Evolutionary conservation across 2,329 filamentous ascomycete species (phyloP).

Genomic region (Microsporum ferrugineum): DNA sequence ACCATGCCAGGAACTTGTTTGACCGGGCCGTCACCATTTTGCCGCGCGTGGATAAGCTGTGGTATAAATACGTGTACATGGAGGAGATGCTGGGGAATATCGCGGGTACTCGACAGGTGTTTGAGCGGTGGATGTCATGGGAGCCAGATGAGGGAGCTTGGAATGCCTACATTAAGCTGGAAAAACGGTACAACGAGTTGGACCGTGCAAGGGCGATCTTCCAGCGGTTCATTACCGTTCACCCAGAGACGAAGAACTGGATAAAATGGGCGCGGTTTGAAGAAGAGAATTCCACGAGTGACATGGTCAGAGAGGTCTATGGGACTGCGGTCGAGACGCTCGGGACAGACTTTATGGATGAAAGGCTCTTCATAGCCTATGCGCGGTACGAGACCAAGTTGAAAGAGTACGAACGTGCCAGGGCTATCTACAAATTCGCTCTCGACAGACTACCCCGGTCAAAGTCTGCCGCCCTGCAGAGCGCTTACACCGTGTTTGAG

Average conservation of each 20-base stretch:
- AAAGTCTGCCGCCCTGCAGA: conserved; percentile 73
- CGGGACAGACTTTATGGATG: conserved; percentile 90
- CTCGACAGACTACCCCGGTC: conserved; percentile 83
- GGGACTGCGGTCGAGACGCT: conserved; percentile 77
- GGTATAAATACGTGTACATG: conserved; percentile 99
- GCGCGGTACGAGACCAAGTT: conserved; percentile 89
- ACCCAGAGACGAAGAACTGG: conserved; percentile 92
- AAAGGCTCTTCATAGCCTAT: conserved; percentile 89
- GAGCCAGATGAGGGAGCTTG: conserved; percentile 92
- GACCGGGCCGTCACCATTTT: conserved; percentile 90
- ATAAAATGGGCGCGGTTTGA: conserved; percentile 98
- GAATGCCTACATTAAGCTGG: conserved; percentile 91
- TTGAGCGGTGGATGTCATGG: conserved; percentile 98
- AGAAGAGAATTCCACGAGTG: conserved; percentile 86
- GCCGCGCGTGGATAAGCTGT: conserved; percentile 86
- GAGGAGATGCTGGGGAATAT: conserved; percentile 96
- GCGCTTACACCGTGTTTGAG: conserved; percentile 92
- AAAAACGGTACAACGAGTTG: conserved; percentile 88
- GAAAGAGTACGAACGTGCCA: conserved; percentile 85
- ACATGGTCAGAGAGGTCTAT: conserved; percentile 84
- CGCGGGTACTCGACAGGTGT: conserved; percentile 80
- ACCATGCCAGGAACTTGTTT: conserved; percentile 86
- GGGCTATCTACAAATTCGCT: conserved; percentile 95
- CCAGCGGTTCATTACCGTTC: conserved; percentile 77
- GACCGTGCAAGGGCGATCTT: conserved; percentile 85